A percentile compares a stretch with the other conserved stretches of the same genome.
These are phyloP conservation scores for Fusarium hostae DNA, from an alignment of 2,329 filamentous ascomycete species.

Conservation along the genomic window DNA sequence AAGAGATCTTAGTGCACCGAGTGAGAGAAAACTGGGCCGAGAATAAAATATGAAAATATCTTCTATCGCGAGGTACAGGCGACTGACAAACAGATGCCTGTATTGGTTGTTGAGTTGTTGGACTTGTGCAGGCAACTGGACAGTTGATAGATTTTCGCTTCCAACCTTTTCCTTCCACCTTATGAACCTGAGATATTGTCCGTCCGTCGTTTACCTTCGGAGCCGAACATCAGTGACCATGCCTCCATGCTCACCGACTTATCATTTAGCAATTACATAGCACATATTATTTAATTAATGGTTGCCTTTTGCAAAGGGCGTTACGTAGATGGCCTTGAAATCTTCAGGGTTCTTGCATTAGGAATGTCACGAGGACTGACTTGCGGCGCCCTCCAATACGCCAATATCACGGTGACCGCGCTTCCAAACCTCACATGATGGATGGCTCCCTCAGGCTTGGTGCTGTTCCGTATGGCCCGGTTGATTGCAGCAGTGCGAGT, in stretches of 20 bases:
- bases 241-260: conserved; percentile 21
- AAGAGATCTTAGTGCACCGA: not conserved
- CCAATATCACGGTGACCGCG: conserved; percentile 6
- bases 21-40: not conserved
- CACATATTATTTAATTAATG: not conserved
- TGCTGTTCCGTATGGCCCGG: conserved; percentile 7
- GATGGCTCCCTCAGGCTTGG: not conserved
- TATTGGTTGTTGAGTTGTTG: not conserved
- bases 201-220: conserved; percentile 6
- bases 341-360: conserved; percentile 31
- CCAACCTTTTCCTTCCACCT: not conserved
- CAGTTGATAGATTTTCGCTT: not conserved
- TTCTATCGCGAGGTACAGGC: not conserved
- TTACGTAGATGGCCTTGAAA: not conserved
- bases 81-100: not conserved
- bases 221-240: conserved; percentile 6
- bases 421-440: not conserved
- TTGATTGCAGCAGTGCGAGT: conserved; percentile 25
- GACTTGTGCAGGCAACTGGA: not conserved
- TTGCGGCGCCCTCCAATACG: conserved; percentile 2
- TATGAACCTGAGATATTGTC: not conserved
- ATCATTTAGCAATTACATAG: not conserved
- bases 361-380: conserved; percentile 21
- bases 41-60: not conserved
- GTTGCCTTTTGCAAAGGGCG: not conserved